Conservation (phyloP, 306 rosid species). For the Dryas octopetala region DNA sequence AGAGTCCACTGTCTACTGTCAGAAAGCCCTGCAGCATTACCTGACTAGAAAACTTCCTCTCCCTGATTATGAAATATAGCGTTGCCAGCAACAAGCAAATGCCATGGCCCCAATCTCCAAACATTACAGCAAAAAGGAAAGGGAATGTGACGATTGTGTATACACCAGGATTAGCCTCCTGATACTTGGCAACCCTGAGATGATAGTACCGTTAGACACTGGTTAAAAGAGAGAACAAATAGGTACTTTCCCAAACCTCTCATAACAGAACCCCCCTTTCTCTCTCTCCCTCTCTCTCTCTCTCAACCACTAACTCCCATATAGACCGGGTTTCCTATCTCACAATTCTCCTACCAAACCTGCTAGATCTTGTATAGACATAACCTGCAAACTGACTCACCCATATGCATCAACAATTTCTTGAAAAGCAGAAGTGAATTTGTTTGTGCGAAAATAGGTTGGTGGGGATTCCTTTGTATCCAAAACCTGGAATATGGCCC, state of each 20-base stretch:
- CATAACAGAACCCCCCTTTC: not conserved
- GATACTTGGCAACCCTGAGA: conserved; percentile 75
- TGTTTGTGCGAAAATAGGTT: conserved; percentile 68
- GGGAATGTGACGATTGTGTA: conserved; percentile 72
- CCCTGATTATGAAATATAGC: conserved; percentile 62
- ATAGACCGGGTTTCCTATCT: not conserved
- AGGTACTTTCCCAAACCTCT: not conserved
- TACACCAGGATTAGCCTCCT: conserved; percentile 77
- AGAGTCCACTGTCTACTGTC: conserved; percentile 14
- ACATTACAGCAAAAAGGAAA: conserved; percentile 89
- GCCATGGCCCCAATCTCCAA: conserved; percentile 92
- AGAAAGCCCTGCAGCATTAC: conserved; percentile 38
- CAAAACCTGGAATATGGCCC: conserved; percentile 66
- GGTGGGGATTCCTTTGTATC: conserved; percentile 68
- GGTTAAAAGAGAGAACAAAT: not conserved
- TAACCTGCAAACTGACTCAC: conserved; percentile 39
- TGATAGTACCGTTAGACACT: not conserved
- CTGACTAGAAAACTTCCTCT: conserved; percentile 59
- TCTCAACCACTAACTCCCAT: not conserved
- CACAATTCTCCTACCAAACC: not conserved
- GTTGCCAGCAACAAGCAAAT: conserved; percentile 73
- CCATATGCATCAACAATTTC: conserved; percentile 89
- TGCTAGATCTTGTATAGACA: not conserved
- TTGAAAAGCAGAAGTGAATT: conserved; percentile 69
- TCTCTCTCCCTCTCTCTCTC: not conserved